A percentile compares a stretch with the other conserved stretches of the same genome.
Evolutionary conservation across 2,329 filamentous ascomycete genomes (phyloP).

Genomic region (Penicillium glabrum): DNA sequence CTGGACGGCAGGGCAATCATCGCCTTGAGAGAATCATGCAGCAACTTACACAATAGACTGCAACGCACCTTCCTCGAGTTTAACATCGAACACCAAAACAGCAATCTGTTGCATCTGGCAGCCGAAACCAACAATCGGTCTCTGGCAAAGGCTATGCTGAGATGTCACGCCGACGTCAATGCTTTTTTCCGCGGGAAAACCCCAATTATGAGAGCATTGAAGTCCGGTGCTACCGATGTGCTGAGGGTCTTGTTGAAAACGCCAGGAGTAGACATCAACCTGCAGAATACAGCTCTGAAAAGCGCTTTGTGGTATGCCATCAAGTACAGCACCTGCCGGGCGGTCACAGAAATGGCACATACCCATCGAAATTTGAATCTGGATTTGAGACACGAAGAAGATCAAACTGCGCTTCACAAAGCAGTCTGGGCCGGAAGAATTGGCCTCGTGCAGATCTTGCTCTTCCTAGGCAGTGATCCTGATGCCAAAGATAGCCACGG

Average conservation of each 20-base stretch:
- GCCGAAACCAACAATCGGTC: neutral
- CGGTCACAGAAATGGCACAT: neutral
- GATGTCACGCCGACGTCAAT: neutral
- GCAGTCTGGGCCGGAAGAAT: neutral
- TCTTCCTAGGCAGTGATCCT: neutral
- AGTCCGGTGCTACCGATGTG: neutral
- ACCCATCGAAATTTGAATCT: neutral
- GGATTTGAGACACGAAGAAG: neutral
- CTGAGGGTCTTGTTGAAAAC: neutral
- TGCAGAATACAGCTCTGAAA: neutral
- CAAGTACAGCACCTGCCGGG: neutral
- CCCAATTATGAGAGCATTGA: constrained; percentile 1
- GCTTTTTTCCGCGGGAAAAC: constrained; percentile 1
- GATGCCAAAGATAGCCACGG: neutral
- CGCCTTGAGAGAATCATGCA: neutral
- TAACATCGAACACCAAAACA: neutral
- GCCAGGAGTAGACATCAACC: neutral
- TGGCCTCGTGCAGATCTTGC: neutral
- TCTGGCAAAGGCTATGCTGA: neutral
- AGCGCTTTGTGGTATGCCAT: constrained; percentile 2
- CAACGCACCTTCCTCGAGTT: neutral
- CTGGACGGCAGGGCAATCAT: neutral
- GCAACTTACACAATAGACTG: neutral
- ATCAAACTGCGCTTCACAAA: neutral
- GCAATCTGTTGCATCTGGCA: neutral